A percentile compares a stretch with the other conserved stretches of the same genome.
Evolutionary conservation across 2,329 filamentous ascomycete species (phyloP).

Genomic region (Botrytis fragariae): DNA sequence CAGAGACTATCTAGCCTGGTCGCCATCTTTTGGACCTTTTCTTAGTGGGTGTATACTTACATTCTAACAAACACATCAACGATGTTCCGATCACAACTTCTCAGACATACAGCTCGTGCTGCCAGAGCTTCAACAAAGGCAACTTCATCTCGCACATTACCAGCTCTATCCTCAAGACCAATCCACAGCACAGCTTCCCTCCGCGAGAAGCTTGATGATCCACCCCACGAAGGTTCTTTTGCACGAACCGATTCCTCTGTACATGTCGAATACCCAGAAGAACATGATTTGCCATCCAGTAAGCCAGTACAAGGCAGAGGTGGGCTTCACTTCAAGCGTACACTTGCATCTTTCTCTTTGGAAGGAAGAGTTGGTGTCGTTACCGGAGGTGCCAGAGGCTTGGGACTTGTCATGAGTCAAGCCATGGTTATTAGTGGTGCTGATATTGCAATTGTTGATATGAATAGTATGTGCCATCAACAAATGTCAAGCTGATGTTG

Average conservation of each 20-base stretch:
- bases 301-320: slow-evolving; percentile 71
- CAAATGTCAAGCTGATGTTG: neutral
- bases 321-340: slow-evolving; percentile 79
- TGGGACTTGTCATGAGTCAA: slow-evolving; percentile 91
- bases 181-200: slow-evolving; percentile 29
- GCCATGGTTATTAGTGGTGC: slow-evolving; percentile 85
- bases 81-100: slow-evolving; percentile 37
- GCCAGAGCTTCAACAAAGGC: slow-evolving; percentile 26
- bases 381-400: slow-evolving; percentile 83
- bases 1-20: neutral
- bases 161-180: slow-evolving; percentile 23
- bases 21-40: neutral
- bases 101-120: slow-evolving; percentile 33
- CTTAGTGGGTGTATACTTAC: neutral
- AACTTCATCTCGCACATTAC: slow-evolving; percentile 24
- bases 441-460: slow-evolving; percentile 86
- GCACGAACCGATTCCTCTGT: slow-evolving; percentile 79
- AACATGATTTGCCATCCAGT: slow-evolving; percentile 68
- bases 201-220: slow-evolving; percentile 31
- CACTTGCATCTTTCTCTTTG: slow-evolving; percentile 80
- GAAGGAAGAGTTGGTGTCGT: slow-evolving; percentile 81
- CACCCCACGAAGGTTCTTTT: slow-evolving; percentile 44
- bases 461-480: slow-evolving; percentile 69
- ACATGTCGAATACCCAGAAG: slow-evolving; percentile 73
- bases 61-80: neutral